These are phyloP conservation scores for Colletotrichum sp. DNA, from an alignment of 2,329 filamentous ascomycete genomes.

Conservation along the genomic window DNA sequence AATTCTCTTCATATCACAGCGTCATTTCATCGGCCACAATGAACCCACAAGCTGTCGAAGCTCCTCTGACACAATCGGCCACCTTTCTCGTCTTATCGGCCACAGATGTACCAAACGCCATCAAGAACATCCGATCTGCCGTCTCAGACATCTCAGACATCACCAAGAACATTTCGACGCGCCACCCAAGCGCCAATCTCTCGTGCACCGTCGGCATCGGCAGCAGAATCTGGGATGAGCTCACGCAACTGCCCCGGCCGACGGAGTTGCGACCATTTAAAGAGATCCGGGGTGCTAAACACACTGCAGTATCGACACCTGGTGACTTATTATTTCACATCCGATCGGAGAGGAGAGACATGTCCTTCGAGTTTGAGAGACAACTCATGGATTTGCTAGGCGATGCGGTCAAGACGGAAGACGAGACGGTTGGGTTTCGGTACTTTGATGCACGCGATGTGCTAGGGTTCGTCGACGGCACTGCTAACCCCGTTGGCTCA, in stretches of 20 bases:
- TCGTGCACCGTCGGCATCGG: slow-evolving; percentile 61
- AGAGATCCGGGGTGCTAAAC: slow-evolving; percentile 48
- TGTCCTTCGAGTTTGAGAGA: slow-evolving; percentile 64
- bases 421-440: slow-evolving; percentile 61
- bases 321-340: slow-evolving; percentile 66
- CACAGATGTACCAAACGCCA: slow-evolving; percentile 35
- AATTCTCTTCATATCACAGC: background rate
- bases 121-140: slow-evolving; percentile 45
- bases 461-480: slow-evolving; percentile 65
- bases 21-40: slow-evolving; percentile 27
- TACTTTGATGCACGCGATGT: slow-evolving; percentile 66
- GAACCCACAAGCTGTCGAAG: slow-evolving; percentile 51
- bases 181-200: slow-evolving; percentile 50
- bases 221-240: slow-evolving; percentile 52
- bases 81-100: slow-evolving; percentile 59
- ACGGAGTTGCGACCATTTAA: slow-evolving; percentile 57
- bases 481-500: slow-evolving; percentile 59
- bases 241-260: slow-evolving; percentile 50
- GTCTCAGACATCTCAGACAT: slow-evolving; percentile 50
- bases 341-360: slow-evolving; percentile 58
- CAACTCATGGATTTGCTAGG: slow-evolving; percentile 56
- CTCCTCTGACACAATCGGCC: slow-evolving; percentile 55
- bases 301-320: slow-evolving; percentile 59
- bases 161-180: slow-evolving; percentile 58
- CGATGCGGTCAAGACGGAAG: slow-evolving; percentile 50